Base-by-base conservation (phyloP, 495 filamentous ascomycete species). In the Penicillium odoratum region DNA sequence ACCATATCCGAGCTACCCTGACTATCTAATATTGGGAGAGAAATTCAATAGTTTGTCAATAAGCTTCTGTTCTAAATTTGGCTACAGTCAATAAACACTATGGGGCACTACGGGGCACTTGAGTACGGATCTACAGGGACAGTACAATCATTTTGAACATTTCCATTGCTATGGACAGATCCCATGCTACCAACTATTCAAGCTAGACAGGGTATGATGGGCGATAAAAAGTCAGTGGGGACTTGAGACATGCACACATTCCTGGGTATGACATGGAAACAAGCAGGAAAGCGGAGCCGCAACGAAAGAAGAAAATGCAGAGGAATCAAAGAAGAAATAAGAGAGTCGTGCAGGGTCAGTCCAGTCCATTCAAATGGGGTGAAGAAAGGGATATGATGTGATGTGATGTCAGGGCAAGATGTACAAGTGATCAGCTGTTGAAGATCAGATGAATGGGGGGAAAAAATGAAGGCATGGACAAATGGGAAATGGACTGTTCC, bases 401-500 rank as follows among this genome's bases (percentile, higher is more conserved):
- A 21, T 21, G 21, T 21, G 21, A 5, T 48, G 43, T 28, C 13
- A 51, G 26, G 51, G 42, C 25, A 42, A 63, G 48, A 66, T 66
- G 51, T 58, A 66, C 57, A 63, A 42, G 50, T 52, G 59, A 51
- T 46, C 52, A 10, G 34, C 40, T 18, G 36, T 40, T 18, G 50
- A 51, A 30, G 31, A 45, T 49, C 53, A 49, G 45, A 49, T 50
- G 46, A 53, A 53, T 56, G 46, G 36, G 48, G 48, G 48, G 46
- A 58, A 36, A 30, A 42, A 54, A 45, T 25, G 47, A 28, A 25
- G 46, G 48, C 11, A 31, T 36, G 53, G 50, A 55, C 53, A 46
- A 43, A 58, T 48, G 44, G 62, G 44, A 56, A 60, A 63, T 65
- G 65, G 67, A 69, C 62, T 65, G 59, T 60, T 68, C 63, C 58